Base-by-base conservation (phyloP, 768 basidiomycete species). In the Rhizopogon rudus region DNA sequence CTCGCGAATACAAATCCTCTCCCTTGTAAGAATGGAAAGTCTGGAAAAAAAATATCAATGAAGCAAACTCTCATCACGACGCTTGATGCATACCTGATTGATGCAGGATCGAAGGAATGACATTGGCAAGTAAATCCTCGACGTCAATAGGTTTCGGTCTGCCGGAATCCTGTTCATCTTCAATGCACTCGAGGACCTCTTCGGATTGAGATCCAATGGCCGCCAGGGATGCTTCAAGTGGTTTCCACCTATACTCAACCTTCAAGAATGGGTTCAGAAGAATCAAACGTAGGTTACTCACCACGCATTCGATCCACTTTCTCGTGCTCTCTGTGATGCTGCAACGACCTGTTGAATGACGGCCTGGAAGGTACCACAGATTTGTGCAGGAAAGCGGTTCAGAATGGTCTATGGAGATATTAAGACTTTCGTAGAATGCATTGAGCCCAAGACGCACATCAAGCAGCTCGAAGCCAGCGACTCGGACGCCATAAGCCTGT, bases 1-100 rank as follows among this genome's bases (percentile, higher is more conserved):
- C 92, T 93, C 3, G 94, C 93, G 61, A 98, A 95, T 44, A 98
- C 91, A 57, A 98, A 97, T 0, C 86, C 91, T 57, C 97, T 81
- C 10, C 96, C 97, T 71, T 98, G 96, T 29, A 99, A 71, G 81
- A 98, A 99, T 0, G 93, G 93, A 54, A 78, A 80, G 22, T 92
- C 95, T 96, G 29, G 25, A 28, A 40, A 13, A 43, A 52, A 54
- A 7, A 56, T n/a, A 46, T 22, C 42, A 51, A 29, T 51, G 35
- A 52, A 31, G 46, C 13, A 17, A 40, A 43, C 16, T 39, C 5
- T 28, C 35, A 44, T 20, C 31, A 45, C 40, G n/a, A 43, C 25
- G 29, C 1, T 44, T 40, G 14, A 57, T 5, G 33, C 80, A 46
- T 58, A 95, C 94, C 87, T 39, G 84, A 75, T 37, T 88, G 79